Conservation (phyloP, 176 grass and related monocot species). For the Dendrocalamus sinicus region DNA sequence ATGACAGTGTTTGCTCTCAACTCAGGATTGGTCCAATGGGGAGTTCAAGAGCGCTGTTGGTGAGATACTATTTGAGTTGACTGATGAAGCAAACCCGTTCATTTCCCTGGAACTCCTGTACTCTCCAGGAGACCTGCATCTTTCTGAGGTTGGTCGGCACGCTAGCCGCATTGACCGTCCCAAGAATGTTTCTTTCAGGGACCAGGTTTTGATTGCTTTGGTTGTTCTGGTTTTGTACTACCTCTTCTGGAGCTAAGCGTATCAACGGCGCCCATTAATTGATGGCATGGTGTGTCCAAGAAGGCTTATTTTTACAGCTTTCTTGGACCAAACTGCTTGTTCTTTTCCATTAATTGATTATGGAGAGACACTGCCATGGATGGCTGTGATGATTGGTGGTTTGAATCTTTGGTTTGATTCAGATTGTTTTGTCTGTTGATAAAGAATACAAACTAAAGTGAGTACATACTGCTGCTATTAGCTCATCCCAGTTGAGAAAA, state of each 20-base stretch:
- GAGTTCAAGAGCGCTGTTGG: slow-evolving; percentile 72
- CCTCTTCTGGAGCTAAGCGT: slow-evolving; percentile 46
- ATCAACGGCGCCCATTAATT: not conserved
- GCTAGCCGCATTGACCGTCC: slow-evolving; percentile 38
- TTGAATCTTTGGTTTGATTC: slow-evolving; percentile 18
- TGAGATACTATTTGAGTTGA: slow-evolving; percentile 68
- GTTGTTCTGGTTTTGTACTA: slow-evolving; percentile 56
- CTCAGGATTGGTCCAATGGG: slow-evolving; percentile 73
- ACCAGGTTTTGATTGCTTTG: slow-evolving; percentile 65
- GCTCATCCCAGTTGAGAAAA: not conserved
- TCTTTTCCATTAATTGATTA: slow-evolving; percentile 13
- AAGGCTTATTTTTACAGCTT: slow-evolving; percentile 43
- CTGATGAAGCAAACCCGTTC: slow-evolving; percentile 53
- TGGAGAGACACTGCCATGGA: slow-evolving; percentile 25
- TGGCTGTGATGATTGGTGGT: slow-evolving; percentile 4
- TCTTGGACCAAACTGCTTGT: slow-evolving; percentile 18
- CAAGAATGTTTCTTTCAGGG: slow-evolving; percentile 61
- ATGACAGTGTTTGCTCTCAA: slow-evolving; percentile 37
- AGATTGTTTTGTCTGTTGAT: not conserved
- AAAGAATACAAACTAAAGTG: not conserved
- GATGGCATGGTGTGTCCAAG: not conserved
- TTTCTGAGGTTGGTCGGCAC: slow-evolving; percentile 35
- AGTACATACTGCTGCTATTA: not conserved
- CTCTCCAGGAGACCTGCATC: slow-evolving; percentile 46
- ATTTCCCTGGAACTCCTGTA: slow-evolving; percentile 81